phyloP scores from a whole-genome alignment of 192 early-diverging fungal species.

The Entomortierella lignicola region DNA sequence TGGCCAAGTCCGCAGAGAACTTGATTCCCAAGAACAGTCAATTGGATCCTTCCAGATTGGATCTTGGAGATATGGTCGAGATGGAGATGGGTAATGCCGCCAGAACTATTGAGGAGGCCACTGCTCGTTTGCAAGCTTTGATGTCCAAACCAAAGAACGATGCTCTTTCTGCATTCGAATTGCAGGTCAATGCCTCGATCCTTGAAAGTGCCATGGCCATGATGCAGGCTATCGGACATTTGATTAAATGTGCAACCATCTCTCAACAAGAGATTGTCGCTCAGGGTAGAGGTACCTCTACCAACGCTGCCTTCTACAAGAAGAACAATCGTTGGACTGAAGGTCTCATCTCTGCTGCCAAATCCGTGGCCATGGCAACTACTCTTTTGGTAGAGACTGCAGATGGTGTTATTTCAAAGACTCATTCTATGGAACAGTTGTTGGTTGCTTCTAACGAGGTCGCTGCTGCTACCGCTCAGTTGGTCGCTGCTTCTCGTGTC shows the following conservation, averaged over 20 bases:
- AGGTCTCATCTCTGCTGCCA: slow-evolving; percentile 96
- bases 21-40: slow-evolving; percentile 70
- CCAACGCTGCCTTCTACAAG: slow-evolving; percentile 94
- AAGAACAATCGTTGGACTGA: slow-evolving; percentile 99
- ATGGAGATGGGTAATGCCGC: slow-evolving; percentile 94
- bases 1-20: slow-evolving; percentile 82
- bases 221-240: slow-evolving; percentile 92
- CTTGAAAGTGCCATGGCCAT: slow-evolving; percentile 91
- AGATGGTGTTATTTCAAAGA: slow-evolving; percentile 94
- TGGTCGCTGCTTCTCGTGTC: slow-evolving; percentile 96
- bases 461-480: slow-evolving; percentile 93
- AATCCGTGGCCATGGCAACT: slow-evolving; percentile 94
- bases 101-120: slow-evolving; percentile 91
- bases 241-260: slow-evolving; percentile 94
- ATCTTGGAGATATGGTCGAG: slow-evolving; percentile 93
- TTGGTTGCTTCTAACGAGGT: slow-evolving; percentile 99
- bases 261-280: slow-evolving; percentile 98
- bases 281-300: slow-evolving; percentile 84
- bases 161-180: slow-evolving; percentile 73
- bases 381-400: slow-evolving; percentile 93
- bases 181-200: slow-evolving; percentile 93
- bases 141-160: slow-evolving; percentile 81
- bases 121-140: slow-evolving; percentile 82
- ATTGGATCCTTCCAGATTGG: slow-evolving; percentile 66
- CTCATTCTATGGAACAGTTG: slow-evolving; percentile 91